These are phyloP conservation scores for Talaromyces albobiverticillius DNA, from an alignment of 2,329 filamentous ascomycete species.

Conservation along the genomic window DNA sequence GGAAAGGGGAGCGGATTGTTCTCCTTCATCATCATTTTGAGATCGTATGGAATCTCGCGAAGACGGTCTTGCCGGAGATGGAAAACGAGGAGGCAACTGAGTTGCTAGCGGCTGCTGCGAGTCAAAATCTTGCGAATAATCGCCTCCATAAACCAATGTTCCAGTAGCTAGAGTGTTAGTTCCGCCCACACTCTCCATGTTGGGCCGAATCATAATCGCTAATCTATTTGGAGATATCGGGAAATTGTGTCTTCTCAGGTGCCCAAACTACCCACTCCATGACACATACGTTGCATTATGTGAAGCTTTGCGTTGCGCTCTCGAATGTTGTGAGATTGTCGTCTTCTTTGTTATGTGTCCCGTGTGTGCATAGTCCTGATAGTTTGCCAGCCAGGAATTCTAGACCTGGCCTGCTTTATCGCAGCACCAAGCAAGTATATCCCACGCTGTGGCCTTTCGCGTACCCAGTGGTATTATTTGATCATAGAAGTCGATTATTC, in stretches of 20 bases:
- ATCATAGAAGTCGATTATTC: not conserved
- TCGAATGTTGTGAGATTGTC: not conserved
- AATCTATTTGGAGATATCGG: not conserved
- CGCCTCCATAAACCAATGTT: not conserved
- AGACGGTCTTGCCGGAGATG: not conserved
- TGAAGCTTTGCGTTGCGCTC: not conserved
- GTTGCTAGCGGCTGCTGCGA: slow-evolving; percentile 5
- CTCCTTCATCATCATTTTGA: not conserved
- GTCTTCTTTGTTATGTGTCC: not conserved
- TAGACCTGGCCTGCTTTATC: not conserved
- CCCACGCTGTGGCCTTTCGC: not conserved
- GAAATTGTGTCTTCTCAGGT: not conserved
- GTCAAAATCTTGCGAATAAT: not conserved
- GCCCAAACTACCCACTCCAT: not conserved
- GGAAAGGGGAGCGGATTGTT: not conserved
- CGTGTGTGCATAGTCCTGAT: not conserved
- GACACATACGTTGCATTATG: not conserved
- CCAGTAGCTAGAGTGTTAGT: not conserved
- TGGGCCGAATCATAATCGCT: not conserved
- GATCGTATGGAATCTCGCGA: slow-evolving; percentile 6
- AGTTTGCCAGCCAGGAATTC: not conserved
- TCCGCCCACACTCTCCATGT: not conserved
- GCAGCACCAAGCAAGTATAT: not conserved
- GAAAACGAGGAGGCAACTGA: not conserved
- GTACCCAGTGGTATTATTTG: not conserved